Conservation (phyloP, 192 early-diverging fungal genomes). For the Chytriomyces sp. region DNA sequence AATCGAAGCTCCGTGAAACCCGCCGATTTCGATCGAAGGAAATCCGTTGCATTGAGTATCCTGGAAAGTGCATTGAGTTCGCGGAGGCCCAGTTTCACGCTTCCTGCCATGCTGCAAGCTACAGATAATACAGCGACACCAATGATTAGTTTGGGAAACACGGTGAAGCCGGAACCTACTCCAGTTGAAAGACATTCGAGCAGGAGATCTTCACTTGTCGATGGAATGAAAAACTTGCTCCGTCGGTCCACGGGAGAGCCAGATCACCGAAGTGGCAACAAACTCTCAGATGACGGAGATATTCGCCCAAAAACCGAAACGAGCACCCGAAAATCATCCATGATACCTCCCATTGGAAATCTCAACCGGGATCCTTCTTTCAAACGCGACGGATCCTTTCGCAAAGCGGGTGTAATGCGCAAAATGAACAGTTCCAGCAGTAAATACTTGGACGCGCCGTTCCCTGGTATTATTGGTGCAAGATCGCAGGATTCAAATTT, state of each 20-base stretch:
- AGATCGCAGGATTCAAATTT: not conserved
- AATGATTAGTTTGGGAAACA: too few relatives aligned
- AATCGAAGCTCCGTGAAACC: slow-evolving; percentile 1
- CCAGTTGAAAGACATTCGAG: not conserved
- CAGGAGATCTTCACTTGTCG: not conserved
- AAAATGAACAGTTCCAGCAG: not conserved
- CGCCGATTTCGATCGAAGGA: not conserved
- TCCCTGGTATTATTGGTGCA: not conserved
- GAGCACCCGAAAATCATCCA: too few relatives aligned
- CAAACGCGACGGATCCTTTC: too few relatives aligned
- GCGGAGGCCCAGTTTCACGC: not conserved
- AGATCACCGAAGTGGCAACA: too few relatives aligned
- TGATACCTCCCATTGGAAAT: too few relatives aligned
- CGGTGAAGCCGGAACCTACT: too few relatives aligned
- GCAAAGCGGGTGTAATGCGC: not conserved
- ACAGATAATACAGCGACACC: too few relatives aligned
- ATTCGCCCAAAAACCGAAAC: too few relatives aligned
- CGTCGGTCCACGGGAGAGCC: too few relatives aligned
- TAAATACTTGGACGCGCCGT: not conserved
- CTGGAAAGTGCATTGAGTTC: slow-evolving; percentile 19
- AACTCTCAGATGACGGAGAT: too few relatives aligned
- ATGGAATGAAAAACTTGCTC: not conserved
- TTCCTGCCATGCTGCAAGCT: not conserved
- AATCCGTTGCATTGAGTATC: slow-evolving; percentile 29
- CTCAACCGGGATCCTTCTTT: too few relatives aligned